Conservation (phyloP, 1,284 basidiomycete species). For the Ganoderma leucocontextum region DNA sequence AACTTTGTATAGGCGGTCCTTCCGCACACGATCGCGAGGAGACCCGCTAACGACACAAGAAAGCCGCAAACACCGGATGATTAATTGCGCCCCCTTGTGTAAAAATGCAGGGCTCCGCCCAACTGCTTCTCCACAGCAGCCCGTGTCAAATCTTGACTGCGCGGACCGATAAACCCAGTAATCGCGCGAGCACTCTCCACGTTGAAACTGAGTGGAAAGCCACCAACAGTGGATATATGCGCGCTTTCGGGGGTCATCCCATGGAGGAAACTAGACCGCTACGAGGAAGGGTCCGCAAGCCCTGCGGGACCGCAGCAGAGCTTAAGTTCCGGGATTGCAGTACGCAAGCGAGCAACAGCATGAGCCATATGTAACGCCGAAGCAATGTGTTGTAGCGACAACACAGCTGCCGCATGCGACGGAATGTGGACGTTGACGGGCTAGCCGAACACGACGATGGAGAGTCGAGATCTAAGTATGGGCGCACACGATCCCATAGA, state of each 20-base stretch:
- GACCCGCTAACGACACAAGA: too few relatives aligned
- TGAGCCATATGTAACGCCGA: not conserved
- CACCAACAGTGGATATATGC: not conserved
- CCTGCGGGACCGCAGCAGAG: constrained; percentile 2
- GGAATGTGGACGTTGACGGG: not conserved
- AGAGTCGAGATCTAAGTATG: not conserved
- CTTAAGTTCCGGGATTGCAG: not conserved
- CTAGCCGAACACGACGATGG: constrained; percentile 7
- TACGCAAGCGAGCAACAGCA: not conserved
- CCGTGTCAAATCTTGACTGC: too few relatives aligned
- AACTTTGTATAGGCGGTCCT: too few relatives aligned
- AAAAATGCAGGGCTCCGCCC: too few relatives aligned
- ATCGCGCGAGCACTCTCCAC: too few relatives aligned
- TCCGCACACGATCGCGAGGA: too few relatives aligned
- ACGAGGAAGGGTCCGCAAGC: not conserved
- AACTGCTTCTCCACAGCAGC: too few relatives aligned
- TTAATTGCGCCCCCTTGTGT: too few relatives aligned
- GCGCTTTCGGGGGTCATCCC: not conserved
- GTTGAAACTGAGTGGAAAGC: too few relatives aligned
- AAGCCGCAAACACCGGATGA: too few relatives aligned
- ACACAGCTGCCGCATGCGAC: not conserved
- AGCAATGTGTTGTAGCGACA: not conserved
- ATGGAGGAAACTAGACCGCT: not conserved
- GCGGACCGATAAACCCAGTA: too few relatives aligned
- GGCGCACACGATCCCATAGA: constrained; percentile 13